These are phyloP conservation scores for Penicilliopsis zonata DNA, from an alignment of 495 filamentous ascomycete species.

Conservation along the genomic window DNA sequence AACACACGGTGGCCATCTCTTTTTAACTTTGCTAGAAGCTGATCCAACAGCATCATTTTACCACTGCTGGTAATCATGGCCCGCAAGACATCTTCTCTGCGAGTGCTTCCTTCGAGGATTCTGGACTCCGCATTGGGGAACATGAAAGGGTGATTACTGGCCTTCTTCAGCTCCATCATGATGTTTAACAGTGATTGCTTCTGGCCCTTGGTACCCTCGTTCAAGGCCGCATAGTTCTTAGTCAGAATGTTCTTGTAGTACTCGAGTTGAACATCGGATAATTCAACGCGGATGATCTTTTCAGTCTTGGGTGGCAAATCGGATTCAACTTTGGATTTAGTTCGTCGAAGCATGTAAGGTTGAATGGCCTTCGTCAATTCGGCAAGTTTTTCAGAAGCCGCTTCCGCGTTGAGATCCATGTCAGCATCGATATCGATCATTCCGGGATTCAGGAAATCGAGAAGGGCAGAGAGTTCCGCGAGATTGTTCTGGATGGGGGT, in stretches of 20 bases:
- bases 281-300: conserved; percentile 94
- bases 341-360: conserved; percentile 90
- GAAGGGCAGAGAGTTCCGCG: conserved; percentile 77
- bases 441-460: conserved; percentile 93
- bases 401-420: conserved; percentile 63
- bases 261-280: conserved; percentile 89
- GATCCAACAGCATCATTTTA: conserved; percentile 98
- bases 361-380: conserved; percentile 66
- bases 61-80: conserved; percentile 90
- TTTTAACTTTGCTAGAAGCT: conserved; percentile 80
- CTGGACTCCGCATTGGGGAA: conserved; percentile 86
- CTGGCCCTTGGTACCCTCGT: conserved; percentile 73
- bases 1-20: conserved; percentile 87
- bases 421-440: conserved; percentile 77
- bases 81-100: conserved; percentile 79
- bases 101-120: conserved; percentile 60
- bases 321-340: conserved; percentile 92
- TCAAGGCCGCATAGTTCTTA: conserved; percentile 88
- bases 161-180: conserved; percentile 99
- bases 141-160: conserved; percentile 97
- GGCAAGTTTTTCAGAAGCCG: conserved; percentile 54
- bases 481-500: conserved; percentile 97
- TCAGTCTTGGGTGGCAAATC: conserved; percentile 94
- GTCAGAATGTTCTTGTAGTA: conserved; percentile 99
- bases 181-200: conserved; percentile 96